Evolutionary conservation across 495 filamentous ascomycete species (phyloP).

Genomic region (Penicillium nucicola): DNA sequence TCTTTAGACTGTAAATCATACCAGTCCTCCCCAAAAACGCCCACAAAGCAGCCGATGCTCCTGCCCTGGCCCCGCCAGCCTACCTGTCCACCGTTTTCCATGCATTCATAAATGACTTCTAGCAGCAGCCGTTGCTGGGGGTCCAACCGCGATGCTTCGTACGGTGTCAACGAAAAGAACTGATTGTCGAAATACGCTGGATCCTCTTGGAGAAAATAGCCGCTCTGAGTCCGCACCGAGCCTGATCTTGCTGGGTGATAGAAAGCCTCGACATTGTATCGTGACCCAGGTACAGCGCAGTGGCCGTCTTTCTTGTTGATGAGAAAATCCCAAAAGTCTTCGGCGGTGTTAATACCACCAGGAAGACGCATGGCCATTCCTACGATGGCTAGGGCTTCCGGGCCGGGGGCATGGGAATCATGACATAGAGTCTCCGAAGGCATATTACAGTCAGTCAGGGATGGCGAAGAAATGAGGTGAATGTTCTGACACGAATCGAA

Average conservation of each 20-base stretch:
- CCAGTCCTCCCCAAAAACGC: too few species aligned
- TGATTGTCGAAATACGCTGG: slow-evolving; percentile 23
- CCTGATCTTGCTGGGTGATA: background rate
- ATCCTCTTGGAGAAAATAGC: slow-evolving; percentile 46
- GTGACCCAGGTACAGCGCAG: too few species aligned
- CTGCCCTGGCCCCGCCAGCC: too few species aligned
- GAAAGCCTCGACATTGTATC: background rate
- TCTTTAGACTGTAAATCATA: slow-evolving; percentile 13
- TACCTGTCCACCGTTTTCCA: slow-evolving; percentile 37
- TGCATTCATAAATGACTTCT: slow-evolving; percentile 24
- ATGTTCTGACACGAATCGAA: too few species aligned
- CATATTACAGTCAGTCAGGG: too few species aligned
- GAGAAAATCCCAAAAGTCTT: background rate
- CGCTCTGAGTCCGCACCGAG: too few species aligned
- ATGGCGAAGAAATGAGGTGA: too few species aligned
- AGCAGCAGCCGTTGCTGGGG: slow-evolving; percentile 13
- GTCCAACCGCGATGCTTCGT: slow-evolving; percentile 1
- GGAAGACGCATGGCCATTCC: background rate
- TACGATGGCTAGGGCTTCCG: too few species aligned
- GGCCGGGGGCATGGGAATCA: too few species aligned
- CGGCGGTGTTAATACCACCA: background rate
- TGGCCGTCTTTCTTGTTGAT: background rate
- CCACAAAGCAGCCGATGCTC: too few species aligned
- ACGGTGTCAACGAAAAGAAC: slow-evolving; percentile 8
- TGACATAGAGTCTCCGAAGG: too few species aligned